phyloP scores from a whole-genome alignment of 169 alveolate genomes.

The Plasmodium gaboni region DNA sequence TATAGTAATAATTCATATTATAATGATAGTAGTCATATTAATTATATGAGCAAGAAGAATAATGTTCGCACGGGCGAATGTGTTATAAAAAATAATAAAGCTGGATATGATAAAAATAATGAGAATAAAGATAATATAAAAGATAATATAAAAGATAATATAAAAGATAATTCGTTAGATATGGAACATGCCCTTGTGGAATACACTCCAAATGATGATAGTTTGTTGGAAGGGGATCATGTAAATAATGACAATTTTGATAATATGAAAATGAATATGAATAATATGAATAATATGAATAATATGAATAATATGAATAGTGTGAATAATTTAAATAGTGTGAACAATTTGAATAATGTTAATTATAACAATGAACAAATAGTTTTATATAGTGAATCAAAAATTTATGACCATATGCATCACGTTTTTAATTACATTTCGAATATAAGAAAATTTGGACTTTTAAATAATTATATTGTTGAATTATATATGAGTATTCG shows the following conservation, averaged over 20 bases:
- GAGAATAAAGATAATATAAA: too few relatives aligned
- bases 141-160: too few relatives aligned
- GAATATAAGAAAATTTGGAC: slow-evolving; percentile 28
- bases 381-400: slow-evolving; percentile 15
- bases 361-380: neutral
- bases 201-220: too few relatives aligned
- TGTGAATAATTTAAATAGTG: neutral
- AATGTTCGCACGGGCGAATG: neutral
- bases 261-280: too few relatives aligned
- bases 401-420: slow-evolving; percentile 40
- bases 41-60: neutral
- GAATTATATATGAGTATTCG: slow-evolving; percentile 22
- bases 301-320: neutral
- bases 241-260: too few relatives aligned
- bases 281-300: neutral
- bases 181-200: too few relatives aligned
- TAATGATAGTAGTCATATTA: neutral
- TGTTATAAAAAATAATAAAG: too few relatives aligned
- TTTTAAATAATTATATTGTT: slow-evolving; percentile 18
- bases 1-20: neutral
- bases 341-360: neutral
- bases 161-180: too few relatives aligned
- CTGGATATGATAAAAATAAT: too few relatives aligned
- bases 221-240: neutral
- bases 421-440: slow-evolving; percentile 16